Evolutionary conservation across 768 basidiomycete species (phyloP).

Genomic region (Cystofilobasidium ferigula): DNA sequence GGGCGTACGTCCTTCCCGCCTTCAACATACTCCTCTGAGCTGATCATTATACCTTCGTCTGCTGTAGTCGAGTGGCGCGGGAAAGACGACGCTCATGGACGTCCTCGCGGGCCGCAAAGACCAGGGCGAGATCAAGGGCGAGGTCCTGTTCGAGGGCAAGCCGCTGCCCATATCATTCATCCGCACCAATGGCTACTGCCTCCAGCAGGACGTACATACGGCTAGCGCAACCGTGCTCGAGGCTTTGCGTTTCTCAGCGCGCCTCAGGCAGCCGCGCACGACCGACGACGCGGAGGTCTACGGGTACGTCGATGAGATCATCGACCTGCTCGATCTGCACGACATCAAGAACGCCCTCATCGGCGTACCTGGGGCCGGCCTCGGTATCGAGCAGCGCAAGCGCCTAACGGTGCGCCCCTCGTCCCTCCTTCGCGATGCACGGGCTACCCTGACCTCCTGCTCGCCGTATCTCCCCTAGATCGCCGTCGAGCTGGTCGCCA

Average conservation of each 20-base stretch:
- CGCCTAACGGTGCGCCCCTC: conserved; percentile 33
- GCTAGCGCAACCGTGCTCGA: conserved; percentile 34
- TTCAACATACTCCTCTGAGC: too few species aligned
- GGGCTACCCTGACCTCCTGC: background rate
- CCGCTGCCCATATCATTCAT: conserved; percentile 41
- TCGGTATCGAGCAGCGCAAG: conserved; percentile 32
- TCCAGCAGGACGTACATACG: conserved; percentile 31
- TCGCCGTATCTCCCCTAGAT: too few species aligned
- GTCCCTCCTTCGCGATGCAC: conserved; percentile 10
- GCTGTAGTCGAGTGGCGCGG: too few species aligned
- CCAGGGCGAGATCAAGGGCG: conserved; percentile 12
- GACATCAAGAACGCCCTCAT: conserved; percentile 36
- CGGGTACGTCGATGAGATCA: conserved; percentile 44
- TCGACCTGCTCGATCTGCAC: conserved; percentile 29
- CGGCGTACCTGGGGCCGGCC: conserved; percentile 38
- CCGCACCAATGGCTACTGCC: conserved; percentile 40
- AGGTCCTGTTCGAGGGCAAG: conserved; percentile 38
- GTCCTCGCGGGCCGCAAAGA: conserved; percentile 35
- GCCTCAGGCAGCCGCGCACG: conserved; percentile 39
- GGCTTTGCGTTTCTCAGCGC: conserved; percentile 40
- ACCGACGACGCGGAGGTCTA: conserved; percentile 29
- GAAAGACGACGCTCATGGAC: conserved; percentile 39
- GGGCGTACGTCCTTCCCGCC: too few species aligned
- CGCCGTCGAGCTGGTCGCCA: conserved; percentile 27
- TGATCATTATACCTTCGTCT: too few species aligned